Percentiles rank a stretch among this genome's conserved stretches.
Conservation (phyloP, 1,284 basidiomycete genomes). For the Mycosarcoma mackinlayi region DNA sequence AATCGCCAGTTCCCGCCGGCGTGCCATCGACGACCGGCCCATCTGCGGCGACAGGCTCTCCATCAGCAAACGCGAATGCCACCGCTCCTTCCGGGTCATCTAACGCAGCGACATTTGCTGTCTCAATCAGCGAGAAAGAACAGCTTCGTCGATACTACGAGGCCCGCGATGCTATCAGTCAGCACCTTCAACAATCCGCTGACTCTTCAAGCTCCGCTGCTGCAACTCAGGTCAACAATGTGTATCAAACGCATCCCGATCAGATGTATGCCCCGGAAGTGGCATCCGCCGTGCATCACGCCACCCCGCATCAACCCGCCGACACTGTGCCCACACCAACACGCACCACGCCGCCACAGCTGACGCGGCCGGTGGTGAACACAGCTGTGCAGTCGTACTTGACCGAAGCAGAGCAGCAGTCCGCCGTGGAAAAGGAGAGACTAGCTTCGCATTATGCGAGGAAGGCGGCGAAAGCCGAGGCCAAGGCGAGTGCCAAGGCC, state of each 20-base stretch:
- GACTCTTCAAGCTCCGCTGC: not conserved
- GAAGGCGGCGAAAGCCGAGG: conserved; percentile 38
- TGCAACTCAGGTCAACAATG: not conserved
- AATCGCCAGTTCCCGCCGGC: conserved; percentile 11
- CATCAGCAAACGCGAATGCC: no score
- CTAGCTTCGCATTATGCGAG: conserved; percentile 46
- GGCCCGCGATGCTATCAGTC: conserved; percentile 53
- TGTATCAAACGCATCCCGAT: not conserved
- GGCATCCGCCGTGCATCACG: conserved; percentile 38
- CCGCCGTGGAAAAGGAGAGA: conserved; percentile 41
- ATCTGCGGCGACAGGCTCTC: not conserved
- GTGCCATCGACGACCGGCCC: not conserved
- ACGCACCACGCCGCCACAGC: not conserved
- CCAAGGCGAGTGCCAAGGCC: conserved; percentile 19
- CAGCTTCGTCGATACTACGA: conserved; percentile 59
- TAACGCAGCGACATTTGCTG: no score
- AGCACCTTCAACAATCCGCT: conserved; percentile 22
- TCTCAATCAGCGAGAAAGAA: conserved; percentile 50
- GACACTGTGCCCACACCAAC: conserved; percentile 28
- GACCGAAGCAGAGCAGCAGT: conserved; percentile 43
- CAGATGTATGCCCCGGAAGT: conserved; percentile 30
- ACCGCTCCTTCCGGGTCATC: no score
- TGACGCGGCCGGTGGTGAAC: not conserved
- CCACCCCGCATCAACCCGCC: conserved; percentile 33
- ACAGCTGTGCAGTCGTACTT: conserved; percentile 26